A percentile compares a stretch with the other conserved stretches of the same genome.
Evolutionary conservation across 1,284 basidiomycete species (phyloP).

Genomic region (Ustilago shanxiensis): DNA sequence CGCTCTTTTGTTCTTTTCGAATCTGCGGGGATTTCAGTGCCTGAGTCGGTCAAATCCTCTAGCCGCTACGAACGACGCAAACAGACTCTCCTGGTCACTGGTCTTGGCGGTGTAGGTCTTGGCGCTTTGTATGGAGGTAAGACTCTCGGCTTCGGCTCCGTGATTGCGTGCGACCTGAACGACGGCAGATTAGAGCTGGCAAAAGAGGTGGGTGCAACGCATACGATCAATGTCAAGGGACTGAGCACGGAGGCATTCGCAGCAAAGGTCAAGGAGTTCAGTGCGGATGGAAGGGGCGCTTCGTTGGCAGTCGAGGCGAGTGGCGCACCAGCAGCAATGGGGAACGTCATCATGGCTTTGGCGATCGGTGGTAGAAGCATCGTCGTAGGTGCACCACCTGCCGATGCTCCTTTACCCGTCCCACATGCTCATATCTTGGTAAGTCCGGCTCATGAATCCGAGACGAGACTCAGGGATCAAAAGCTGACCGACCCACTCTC

Average conservation of each 20-base stretch:
- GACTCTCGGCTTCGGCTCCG: constrained; percentile 20
- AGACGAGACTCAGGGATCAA: no score
- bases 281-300: constrained; percentile 28
- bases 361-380: constrained; percentile 23
- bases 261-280: constrained; percentile 27
- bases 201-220: constrained; percentile 27
- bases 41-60: constrained; percentile 10
- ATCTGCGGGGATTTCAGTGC: constrained; percentile 13
- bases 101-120: constrained; percentile 28
- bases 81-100: constrained; percentile 32
- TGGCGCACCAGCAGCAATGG: constrained; percentile 17
- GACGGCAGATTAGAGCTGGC: constrained; percentile 27
- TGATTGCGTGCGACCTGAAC: constrained; percentile 32
- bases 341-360: constrained; percentile 19
- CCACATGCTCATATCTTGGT: constrained; percentile 20
- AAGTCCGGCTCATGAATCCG: not conserved
- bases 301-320: constrained; percentile 28
- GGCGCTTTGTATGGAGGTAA: constrained; percentile 33
- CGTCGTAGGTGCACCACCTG: constrained; percentile 21
- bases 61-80: constrained; percentile 18
- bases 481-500: not conserved
- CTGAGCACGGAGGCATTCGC: constrained; percentile 18
- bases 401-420: constrained; percentile 10
- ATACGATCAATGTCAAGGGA: constrained; percentile 24
- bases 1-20: constrained; percentile 29